Evolutionary conservation across 805 yeast genomes (phyloP).

Genomic region (Pichia californica): DNA sequence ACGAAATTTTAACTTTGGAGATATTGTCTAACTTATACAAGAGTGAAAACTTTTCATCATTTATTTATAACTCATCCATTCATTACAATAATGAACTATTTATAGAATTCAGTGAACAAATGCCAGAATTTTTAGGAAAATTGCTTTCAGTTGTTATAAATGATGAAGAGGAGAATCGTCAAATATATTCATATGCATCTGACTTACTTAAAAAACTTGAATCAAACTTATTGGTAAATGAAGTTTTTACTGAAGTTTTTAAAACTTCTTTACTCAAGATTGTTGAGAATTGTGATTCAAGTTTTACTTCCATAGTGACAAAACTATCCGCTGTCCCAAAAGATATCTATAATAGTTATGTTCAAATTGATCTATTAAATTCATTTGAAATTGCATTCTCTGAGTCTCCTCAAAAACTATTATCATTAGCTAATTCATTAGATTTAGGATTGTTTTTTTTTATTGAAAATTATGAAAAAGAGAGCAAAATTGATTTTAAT

Average conservation of each 20-base stretch:
- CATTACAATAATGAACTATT: slow-evolving; percentile 20
- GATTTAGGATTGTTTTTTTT: slow-evolving; percentile 18
- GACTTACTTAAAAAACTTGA: slow-evolving; percentile 20
- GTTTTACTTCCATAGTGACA: not conserved
- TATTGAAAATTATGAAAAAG: not conserved
- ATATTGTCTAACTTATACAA: slow-evolving; percentile 31
- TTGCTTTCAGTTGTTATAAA: slow-evolving; percentile 8
- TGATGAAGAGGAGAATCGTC: not conserved
- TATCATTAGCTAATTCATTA: slow-evolving; percentile 21
- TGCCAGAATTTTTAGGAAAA: slow-evolving; percentile 14
- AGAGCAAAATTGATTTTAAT: not conserved
- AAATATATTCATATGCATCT: not conserved
- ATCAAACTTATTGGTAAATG: slow-evolving; percentile 10
- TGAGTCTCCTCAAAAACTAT: slow-evolving; percentile 10
- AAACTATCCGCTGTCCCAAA: slow-evolving; percentile 5
- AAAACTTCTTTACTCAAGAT: slow-evolving; percentile 8
- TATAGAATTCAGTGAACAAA: slow-evolving; percentile 12
- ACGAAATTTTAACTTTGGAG: slow-evolving; percentile 30
- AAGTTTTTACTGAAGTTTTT: slow-evolving; percentile 13
- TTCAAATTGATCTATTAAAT: not conserved
- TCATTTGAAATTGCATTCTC: slow-evolving; percentile 3
- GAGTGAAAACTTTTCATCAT: slow-evolving; percentile 13
- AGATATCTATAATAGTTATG: not conserved
- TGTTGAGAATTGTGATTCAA: slow-evolving; percentile 3
- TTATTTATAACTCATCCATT: slow-evolving; percentile 19